These are phyloP conservation scores for Apophysomyces elegans DNA, from an alignment of 371 early-diverging fungal genomes.

Conservation along the genomic window DNA sequence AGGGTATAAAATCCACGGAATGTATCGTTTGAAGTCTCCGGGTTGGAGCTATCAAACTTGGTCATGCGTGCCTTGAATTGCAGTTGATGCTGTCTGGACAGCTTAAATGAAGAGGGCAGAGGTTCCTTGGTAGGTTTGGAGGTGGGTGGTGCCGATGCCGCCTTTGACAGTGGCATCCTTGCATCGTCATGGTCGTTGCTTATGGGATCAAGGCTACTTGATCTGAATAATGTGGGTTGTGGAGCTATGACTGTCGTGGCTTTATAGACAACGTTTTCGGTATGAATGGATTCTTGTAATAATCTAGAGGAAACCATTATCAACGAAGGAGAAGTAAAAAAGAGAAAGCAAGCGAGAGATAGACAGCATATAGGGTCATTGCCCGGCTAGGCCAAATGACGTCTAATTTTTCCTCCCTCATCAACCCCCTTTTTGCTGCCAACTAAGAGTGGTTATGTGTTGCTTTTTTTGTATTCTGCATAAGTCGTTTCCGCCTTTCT, in stretches of 20 bases:
- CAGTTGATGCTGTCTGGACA: conserved; percentile 30
- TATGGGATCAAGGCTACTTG: not conserved
- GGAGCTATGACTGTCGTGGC: not conserved
- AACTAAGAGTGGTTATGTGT: no score
- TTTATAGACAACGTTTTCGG: not conserved
- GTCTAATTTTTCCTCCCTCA: no score
- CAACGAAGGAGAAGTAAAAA: not conserved
- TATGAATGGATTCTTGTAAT: not conserved
- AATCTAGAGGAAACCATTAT: not conserved
- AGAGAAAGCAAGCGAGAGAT: not conserved
- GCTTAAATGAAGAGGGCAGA: not conserved
- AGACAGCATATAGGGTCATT: no score
- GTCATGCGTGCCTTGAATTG: conserved; percentile 47
- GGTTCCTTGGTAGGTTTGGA: not conserved
- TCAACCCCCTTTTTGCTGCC: no score
- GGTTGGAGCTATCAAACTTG: conserved; percentile 49
- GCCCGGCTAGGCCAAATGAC: no score
- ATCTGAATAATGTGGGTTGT: not conserved
- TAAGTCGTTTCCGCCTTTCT: no score
- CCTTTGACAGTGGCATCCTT: not conserved
- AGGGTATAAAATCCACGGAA: conserved; percentile 90
- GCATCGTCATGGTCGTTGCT: not conserved
- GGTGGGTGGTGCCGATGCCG: not conserved
- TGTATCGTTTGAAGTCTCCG: conserved; percentile 51
- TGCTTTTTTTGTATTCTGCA: no score